Percentiles rank a stretch among this genome's conserved stretches.
Evolutionary conservation across 768 basidiomycete genomes (phyloP).

Genomic region (Mycena indigotica): DNA sequence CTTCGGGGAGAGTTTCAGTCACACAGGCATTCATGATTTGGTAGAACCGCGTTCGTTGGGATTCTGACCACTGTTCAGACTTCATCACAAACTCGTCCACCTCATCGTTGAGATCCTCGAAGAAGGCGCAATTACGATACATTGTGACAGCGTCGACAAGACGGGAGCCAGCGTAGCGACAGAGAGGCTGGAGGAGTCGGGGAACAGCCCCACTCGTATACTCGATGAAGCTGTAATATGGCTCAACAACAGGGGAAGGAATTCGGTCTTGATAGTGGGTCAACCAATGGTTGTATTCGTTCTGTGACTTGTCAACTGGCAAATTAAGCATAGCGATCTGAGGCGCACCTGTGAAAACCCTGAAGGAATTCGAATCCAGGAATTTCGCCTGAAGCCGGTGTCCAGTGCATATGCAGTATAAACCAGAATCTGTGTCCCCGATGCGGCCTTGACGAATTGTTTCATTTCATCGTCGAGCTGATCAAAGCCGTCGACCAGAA

Average conservation of each 20-base stretch:
- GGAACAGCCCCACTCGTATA: background rate
- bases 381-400: background rate
- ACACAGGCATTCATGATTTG: slow-evolving; percentile 16
- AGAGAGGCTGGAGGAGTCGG: slow-evolving; percentile 1
- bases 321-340: no score
- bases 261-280: slow-evolving; percentile 8
- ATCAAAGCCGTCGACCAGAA: slow-evolving; percentile 18
- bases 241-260: background rate
- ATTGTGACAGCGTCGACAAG: background rate
- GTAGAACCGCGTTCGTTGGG: background rate
- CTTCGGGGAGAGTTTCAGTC: slow-evolving; percentile 20
- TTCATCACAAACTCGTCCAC: background rate
- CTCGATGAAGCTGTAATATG: slow-evolving; percentile 1
- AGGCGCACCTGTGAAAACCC: slow-evolving; percentile 3
- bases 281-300: slow-evolving; percentile 9
- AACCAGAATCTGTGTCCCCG: slow-evolving; percentile 6
- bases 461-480: slow-evolving; percentile 7
- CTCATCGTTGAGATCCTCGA: slow-evolving; percentile 4
- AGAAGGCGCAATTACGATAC: background rate
- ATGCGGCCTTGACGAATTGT: slow-evolving; percentile 1
- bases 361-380: slow-evolving; percentile 12
- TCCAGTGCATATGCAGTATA: slow-evolving; percentile 10
- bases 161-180: background rate
- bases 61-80: background rate
- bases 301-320: background rate